Base-by-base conservation (phyloP, 2,329 filamentous ascomycete species). In the Fusarium bactridioides region DNA sequence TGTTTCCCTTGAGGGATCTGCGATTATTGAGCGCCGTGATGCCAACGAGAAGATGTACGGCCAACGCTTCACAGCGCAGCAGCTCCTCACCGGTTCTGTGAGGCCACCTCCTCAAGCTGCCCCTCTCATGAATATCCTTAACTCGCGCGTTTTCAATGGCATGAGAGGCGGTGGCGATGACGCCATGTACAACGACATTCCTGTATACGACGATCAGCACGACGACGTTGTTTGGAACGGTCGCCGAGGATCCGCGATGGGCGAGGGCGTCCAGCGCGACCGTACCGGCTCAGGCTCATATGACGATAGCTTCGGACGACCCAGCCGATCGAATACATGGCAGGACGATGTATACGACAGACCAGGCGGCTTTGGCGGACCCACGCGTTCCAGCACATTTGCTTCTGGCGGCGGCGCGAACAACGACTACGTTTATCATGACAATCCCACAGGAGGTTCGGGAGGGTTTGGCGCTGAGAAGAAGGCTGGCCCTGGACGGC, bases 21-120 rank as follows among this genome's bases (percentile, higher is more conserved):
- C 93, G 59, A 92, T 99, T 73, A 93, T 98, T 72, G 96, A 99
- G 84, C 90, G 96, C 72, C 92, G 94, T 83, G 96, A 99, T 82
- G 96, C 96, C 76, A 99, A 99, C 80, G 93, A 97, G 84, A 97
- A 97, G 84, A 88, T 99, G 69, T 99, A 99, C 82, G 93, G 94
- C 70, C 90, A 92, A 65, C 90, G 93, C 69, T 89, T 93, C 81
- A 94, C 93, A 13, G 96, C 96, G 19, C 86, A 87, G 70, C 92
- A 97, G 80, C 89, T 99, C 48, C 89, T 99, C 41, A 90, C 89
- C 63, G 96, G 96, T 38, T 87, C 88, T 38, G 89, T 98, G 43
- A 88, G 90, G 45, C 90, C 94, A 2, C 95, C 96, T 4, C 90
- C 93, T 1, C 92, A 93, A 65, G 94, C 96, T 5, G 93, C 93